Conservation (phyloP, 1,284 basidiomycete genomes). For the Cutaneotrichosporon sp. region DNA sequence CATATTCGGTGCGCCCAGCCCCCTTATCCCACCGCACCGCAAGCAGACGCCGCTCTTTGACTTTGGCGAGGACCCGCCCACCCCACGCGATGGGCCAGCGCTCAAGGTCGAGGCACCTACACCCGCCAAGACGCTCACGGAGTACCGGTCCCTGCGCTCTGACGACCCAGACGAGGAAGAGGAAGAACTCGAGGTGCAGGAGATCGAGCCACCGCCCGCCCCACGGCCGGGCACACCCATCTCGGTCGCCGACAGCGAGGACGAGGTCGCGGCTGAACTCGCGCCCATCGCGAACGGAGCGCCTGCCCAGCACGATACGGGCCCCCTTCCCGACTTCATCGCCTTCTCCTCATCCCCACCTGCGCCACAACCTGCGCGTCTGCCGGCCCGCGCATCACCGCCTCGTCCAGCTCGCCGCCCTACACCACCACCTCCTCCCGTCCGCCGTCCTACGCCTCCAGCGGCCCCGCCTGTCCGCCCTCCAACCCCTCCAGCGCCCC, state of each 20-base stretch:
- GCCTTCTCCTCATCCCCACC: neutral
- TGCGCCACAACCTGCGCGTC: neutral
- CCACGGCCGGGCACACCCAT: neutral
- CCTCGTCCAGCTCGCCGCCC: no score
- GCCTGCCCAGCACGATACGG: neutral
- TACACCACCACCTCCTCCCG: neutral
- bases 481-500: no score
- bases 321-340: no score
- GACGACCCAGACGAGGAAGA: neutral
- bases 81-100: neutral
- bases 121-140: neutral
- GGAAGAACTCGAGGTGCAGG: neutral
- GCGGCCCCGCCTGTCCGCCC: no score
- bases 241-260: neutral
- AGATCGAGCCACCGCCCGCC: neutral
- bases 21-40: neutral
- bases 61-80: neutral
- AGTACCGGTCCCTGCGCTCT: neutral
- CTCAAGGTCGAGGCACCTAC: neutral
- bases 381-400: neutral
- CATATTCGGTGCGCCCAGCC: neutral
- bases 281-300: neutral
- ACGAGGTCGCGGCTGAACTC: slow-evolving; percentile 6
- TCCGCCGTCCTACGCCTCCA: no score
- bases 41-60: neutral